Evolutionary conservation across 108 stramenopile genomes (phyloP), one percentile per base, ranked within the genome.

Genomic region (Cylindrotheca fusiformis): DNA sequence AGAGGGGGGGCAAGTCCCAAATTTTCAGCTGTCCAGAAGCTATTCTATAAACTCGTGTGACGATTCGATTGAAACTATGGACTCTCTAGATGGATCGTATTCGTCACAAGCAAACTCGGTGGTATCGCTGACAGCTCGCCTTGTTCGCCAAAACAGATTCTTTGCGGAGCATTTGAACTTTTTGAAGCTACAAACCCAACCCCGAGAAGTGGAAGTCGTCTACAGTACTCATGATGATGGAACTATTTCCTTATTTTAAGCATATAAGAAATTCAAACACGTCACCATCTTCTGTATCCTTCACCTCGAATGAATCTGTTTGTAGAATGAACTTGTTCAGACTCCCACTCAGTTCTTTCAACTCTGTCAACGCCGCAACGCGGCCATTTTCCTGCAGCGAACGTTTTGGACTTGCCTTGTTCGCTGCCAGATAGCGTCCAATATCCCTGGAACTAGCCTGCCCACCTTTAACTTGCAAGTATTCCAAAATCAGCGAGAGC

Each of bases 121-220:
- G 14, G 6, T 41, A 41, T 14, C 36, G 36, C 14, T 41, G 36
- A 41, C 36, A 10, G 36, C 14, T 41, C 36, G 14, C 10, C 14
- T 10, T 27, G 52, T 27, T 8, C 29, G 62, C 31, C 12, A 47
- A 21, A 33, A 95, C 80, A 21, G 78, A 71, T 74, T 93, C 69
- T 67, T 93, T 75, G 49, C 80, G 61, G 51, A 86, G 56, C 91
- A 94, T 80, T 62, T 99, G 87, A 29, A 69, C 8, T 79, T 79
- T 55, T 32, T 79, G 18, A 24, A 50, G 48, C 48, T 61, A 23
- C 71, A 72, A 30, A 79, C 78, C 14, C 78, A 73, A 32, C 72
- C 72, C 3, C 72, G 71, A 33, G 52, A 60, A 67, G 72, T 79
- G 24, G 64, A 73, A 33, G 32, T 69, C 6, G 72, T 79, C 24